Conservation (phyloP, 2,329 filamentous ascomycete species). For the Sporothrix variecibatus region DNA sequence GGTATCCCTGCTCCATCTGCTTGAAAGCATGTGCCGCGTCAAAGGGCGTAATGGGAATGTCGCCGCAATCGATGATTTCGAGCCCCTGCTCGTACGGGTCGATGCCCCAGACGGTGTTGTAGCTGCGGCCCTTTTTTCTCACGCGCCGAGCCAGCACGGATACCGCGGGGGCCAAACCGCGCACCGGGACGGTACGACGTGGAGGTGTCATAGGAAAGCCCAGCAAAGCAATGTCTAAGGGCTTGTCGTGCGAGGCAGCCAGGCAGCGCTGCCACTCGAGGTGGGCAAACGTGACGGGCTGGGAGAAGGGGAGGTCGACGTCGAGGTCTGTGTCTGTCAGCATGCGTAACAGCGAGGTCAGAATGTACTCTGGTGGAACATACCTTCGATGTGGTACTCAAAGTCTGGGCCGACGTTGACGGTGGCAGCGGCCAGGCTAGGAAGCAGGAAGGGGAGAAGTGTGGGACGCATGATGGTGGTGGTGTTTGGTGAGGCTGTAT, state of each 20-base stretch:
- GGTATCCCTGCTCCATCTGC: slow-evolving; percentile 32
- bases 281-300: slow-evolving; percentile 29
- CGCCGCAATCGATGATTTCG: slow-evolving; percentile 30
- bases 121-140: slow-evolving; percentile 30
- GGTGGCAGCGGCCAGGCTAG: background rate
- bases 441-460: background rate
- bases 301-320: slow-evolving; percentile 27
- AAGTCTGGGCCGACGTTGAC: background rate
- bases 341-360: background rate
- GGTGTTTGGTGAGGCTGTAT: background rate
- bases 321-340: slow-evolving; percentile 25
- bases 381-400: background rate
- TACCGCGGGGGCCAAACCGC: slow-evolving; percentile 30
- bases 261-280: slow-evolving; percentile 29
- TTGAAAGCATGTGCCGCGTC: slow-evolving; percentile 32
- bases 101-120: slow-evolving; percentile 28
- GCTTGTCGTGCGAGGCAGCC: slow-evolving; percentile 22
- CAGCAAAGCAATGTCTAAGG: slow-evolving; percentile 29
- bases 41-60: slow-evolving; percentile 32
- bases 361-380: no score
- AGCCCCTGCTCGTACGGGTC: slow-evolving; percentile 28
- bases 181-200: slow-evolving; percentile 31
- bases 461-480: background rate
- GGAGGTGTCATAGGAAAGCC: slow-evolving; percentile 31
- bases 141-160: slow-evolving; percentile 29